phyloP scores from a whole-genome alignment of 1,139 yeast species.

The Pichia sp. region DNA sequence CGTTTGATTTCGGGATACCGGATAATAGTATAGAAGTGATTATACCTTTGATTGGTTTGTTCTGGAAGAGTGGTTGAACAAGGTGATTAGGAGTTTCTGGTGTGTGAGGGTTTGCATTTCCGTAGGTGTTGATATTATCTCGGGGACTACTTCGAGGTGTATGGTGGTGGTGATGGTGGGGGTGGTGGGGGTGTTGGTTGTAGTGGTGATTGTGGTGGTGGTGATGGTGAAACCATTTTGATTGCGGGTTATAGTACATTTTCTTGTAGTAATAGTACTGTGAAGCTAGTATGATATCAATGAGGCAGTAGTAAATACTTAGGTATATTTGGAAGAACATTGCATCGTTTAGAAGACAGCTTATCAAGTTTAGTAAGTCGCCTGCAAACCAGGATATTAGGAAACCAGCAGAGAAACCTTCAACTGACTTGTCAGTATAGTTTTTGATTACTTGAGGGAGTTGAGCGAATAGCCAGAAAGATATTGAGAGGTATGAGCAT shows the following conservation, averaged over 20 bases:
- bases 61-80: too few species aligned
- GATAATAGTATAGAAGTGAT: too few species aligned
- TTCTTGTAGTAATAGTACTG: conserved; percentile 70
- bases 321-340: conserved; percentile 69
- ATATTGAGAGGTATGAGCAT: conserved; percentile 46
- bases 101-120: too few species aligned
- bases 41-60: too few species aligned
- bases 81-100: too few species aligned
- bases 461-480: conserved; percentile 80
- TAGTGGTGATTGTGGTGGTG: background rate
- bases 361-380: conserved; percentile 70
- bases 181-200: background rate
- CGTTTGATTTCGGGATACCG: too few species aligned
- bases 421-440: conserved; percentile 70
- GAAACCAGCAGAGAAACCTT: conserved; percentile 76
- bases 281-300: conserved; percentile 62
- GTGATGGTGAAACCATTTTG: conserved; percentile 29
- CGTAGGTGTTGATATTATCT: conserved; percentile 6
- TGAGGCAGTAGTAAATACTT: conserved; percentile 65
- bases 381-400: conserved; percentile 77
- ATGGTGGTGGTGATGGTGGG: background rate
- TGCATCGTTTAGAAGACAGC: conserved; percentile 73
- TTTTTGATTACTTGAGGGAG: conserved; percentile 80
- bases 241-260: conserved; percentile 27
- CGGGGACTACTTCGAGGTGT: conserved; percentile 22